A percentile compares a stretch with the other conserved stretches of the same genome.
Evolutionary conservation across 169 alveolate species (phyloP).

Genomic region (Plasmodium fragile): DNA sequence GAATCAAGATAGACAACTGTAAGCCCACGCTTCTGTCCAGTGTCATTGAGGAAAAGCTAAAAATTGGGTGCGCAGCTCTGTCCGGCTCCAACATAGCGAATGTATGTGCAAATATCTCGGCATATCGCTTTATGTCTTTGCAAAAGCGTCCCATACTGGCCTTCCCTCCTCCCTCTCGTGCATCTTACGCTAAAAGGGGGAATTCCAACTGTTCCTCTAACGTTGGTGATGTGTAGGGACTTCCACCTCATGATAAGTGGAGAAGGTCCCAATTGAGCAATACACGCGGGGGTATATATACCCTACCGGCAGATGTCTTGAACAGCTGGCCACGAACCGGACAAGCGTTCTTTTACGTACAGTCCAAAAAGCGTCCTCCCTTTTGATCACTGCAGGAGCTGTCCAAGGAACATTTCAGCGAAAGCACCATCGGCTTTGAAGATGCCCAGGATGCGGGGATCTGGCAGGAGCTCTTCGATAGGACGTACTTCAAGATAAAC

Average conservation of each 20-base stretch:
- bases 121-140: not conserved
- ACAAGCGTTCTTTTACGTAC: not conserved
- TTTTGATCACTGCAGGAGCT: slow-evolving; percentile 76
- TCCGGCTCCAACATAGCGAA: slow-evolving; percentile 94
- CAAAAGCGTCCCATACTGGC: not conserved
- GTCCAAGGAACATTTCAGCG: slow-evolving; percentile 91
- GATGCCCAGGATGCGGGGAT: slow-evolving; percentile 80
- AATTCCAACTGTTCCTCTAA: not conserved
- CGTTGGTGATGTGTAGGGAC: not conserved
- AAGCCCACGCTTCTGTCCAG: slow-evolving; percentile 85
- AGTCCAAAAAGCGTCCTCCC: not conserved
- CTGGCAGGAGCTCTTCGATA: slow-evolving; percentile 86
- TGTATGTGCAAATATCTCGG: slow-evolving; percentile 13
- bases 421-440: slow-evolving; percentile 90
- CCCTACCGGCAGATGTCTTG: not conserved
- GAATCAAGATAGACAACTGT: slow-evolving; percentile 83
- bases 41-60: slow-evolving; percentile 81
- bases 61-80: slow-evolving; percentile 86
- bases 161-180: not conserved
- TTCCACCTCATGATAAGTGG: not conserved
- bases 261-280: not conserved
- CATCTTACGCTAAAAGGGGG: not conserved
- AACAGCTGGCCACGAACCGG: not conserved
- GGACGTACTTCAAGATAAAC: slow-evolving; percentile 86
- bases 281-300: not conserved